Percentiles rank a stretch among this genome's conserved stretches.
Evolutionary conservation across 1,284 basidiomycete genomes (phyloP).

Genomic region (Sanghuangporus baumii): DNA sequence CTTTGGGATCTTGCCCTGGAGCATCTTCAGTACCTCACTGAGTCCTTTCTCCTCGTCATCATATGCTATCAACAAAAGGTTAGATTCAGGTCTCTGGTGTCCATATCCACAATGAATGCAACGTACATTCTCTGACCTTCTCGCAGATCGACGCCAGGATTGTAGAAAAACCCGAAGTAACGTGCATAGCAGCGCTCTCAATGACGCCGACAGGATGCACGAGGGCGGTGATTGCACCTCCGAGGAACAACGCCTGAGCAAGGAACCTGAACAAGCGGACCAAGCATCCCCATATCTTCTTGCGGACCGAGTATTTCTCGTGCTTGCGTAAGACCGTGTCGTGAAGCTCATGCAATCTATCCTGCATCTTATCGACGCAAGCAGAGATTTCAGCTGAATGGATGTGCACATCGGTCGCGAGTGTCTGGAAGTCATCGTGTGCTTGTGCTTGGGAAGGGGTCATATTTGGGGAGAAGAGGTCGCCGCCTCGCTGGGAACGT

Average conservation of each 20-base stretch:
- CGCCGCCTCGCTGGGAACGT: background rate
- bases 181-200: background rate
- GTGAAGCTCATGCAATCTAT: background rate
- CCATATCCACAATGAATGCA: too few relatives aligned
- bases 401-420: background rate
- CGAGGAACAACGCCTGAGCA: background rate
- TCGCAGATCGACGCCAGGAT: conserved; percentile 4
- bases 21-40: background rate
- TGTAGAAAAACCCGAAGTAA: background rate
- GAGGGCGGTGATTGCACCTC: background rate
- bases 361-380: conserved; percentile 1
- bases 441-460: background rate
- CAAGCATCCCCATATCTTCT: conserved; percentile 10
- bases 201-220: conserved; percentile 2
- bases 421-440: conserved; percentile 6
- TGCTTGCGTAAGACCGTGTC: background rate
- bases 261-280: background rate
- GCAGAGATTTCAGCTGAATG: conserved; percentile 8
- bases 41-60: conserved; percentile 2
- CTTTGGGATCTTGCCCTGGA: conserved; percentile 3
- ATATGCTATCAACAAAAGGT: background rate
- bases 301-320: conserved; percentile 5
- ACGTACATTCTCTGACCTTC: conserved; percentile 5
- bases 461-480: background rate
- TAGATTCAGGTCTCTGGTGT: background rate